phyloP scores from a whole-genome alignment of 345 rosid species.

The Populus simonii region DNA sequence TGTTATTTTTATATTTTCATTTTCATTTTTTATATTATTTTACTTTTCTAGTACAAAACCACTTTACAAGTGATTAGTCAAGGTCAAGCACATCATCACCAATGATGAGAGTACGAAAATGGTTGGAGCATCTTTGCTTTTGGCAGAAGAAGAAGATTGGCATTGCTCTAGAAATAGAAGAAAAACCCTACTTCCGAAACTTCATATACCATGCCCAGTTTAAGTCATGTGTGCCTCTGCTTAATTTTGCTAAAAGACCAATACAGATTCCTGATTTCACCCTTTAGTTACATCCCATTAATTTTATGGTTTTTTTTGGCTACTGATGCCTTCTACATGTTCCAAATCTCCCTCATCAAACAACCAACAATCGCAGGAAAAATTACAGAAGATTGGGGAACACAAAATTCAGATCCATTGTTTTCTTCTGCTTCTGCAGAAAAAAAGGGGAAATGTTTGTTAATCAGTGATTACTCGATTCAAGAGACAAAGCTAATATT shows the following conservation, averaged over 20 bases:
- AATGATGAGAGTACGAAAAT: slow-evolving; percentile 13
- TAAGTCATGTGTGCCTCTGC: not conserved
- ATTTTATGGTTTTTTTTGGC: not conserved
- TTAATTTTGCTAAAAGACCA: not conserved
- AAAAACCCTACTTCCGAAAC: not conserved
- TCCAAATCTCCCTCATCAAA: not conserved
- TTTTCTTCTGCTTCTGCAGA: not conserved
- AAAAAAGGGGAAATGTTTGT: not conserved
- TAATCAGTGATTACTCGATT: not conserved
- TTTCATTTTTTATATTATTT: too few species aligned
- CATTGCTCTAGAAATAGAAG: slow-evolving; percentile 5
- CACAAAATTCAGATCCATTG: not conserved
- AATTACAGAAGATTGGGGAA: not conserved
- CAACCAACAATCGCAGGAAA: not conserved
- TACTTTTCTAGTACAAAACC: not conserved
- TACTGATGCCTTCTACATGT: not conserved
- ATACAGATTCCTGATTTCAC: not conserved
- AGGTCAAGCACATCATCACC: not conserved
- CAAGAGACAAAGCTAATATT: not conserved
- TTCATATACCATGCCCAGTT: not conserved
- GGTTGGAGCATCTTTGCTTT: not conserved
- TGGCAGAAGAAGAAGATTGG: not conserved
- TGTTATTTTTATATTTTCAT: too few species aligned
- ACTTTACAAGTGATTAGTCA: not conserved
- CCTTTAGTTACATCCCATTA: not conserved